phyloP scores from a whole-genome alignment of 2,329 filamentous ascomycete genomes.

The Fusarium gaditjirri region DNA sequence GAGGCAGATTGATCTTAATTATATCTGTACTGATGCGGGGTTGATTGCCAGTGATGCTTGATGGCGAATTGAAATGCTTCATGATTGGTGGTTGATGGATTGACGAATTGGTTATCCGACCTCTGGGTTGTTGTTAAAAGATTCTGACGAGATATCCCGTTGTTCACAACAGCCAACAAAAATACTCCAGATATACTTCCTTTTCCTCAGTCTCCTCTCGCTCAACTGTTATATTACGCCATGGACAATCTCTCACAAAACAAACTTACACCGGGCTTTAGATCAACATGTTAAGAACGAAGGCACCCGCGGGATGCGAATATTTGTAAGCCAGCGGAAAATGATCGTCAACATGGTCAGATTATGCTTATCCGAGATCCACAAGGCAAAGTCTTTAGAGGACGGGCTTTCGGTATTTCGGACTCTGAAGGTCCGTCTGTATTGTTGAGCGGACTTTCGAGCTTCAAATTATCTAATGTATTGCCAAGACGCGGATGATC shows the following conservation, averaged over 20 bases:
- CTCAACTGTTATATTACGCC: not conserved
- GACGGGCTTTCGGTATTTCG: slow-evolving; percentile 1
- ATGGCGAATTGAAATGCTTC: slow-evolving; percentile 6
- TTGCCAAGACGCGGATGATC: not conserved
- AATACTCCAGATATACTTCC: not conserved
- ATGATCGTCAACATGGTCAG: not conserved
- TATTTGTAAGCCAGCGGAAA: slow-evolving; percentile 15
- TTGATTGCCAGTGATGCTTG: not conserved
- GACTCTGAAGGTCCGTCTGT: slow-evolving; percentile 9
- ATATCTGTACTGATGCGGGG: slow-evolving; percentile 2
- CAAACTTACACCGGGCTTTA: not conserved
- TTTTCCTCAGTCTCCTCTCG: no score
- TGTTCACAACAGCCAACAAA: not conserved
- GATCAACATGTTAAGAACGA: not conserved
- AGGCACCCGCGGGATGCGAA: not conserved
- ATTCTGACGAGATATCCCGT: not conserved
- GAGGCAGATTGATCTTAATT: not conserved
- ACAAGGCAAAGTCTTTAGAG: not conserved
- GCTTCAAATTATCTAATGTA: not conserved
- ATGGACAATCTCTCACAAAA: not conserved
- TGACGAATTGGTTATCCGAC: slow-evolving; percentile 13
- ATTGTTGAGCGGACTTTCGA: not conserved
- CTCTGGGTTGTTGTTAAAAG: not conserved
- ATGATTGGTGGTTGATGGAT: slow-evolving; percentile 16
- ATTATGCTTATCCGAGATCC: slow-evolving; percentile 26